These are phyloP conservation scores for Russula earlei DNA, from an alignment of 768 basidiomycete genomes.

Conservation along the genomic window DNA sequence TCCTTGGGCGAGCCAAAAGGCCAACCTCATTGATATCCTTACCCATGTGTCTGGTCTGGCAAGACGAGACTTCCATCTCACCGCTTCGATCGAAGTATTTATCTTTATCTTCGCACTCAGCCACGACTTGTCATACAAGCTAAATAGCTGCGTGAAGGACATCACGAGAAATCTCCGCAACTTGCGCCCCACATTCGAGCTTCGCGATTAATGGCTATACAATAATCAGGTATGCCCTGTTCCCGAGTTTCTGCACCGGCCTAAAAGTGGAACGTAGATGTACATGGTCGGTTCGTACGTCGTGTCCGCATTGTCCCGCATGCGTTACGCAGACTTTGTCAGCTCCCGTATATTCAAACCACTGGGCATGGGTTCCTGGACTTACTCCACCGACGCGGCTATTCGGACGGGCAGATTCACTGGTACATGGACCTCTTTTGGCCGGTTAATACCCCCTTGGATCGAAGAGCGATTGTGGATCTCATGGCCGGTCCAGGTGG, in stretches of 20 bases:
- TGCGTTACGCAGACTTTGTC: conserved; percentile 33
- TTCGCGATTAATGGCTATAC: conserved; percentile 33
- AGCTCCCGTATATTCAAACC: conserved; percentile 33
- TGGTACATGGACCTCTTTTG: conserved; percentile 27
- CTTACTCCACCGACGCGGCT: conserved; percentile 30
- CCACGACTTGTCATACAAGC: conserved; percentile 5
- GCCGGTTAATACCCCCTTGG: conserved; percentile 29
- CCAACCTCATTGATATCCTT: conserved; percentile 32
- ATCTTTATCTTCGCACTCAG: not conserved
- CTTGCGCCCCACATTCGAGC: conserved; percentile 29
- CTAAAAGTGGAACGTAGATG: conserved; percentile 27
- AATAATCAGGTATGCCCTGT: conserved; percentile 28
- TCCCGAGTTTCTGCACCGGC: not conserved
- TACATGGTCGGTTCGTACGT: conserved; percentile 30
- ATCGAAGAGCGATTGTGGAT: conserved; percentile 23
- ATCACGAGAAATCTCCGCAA: conserved; percentile 24
- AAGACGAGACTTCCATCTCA: conserved; percentile 21
- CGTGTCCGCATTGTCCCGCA: conserved; percentile 27
- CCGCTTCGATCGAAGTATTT: not conserved
- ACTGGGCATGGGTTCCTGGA: conserved; percentile 34
- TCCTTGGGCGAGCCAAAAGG: conserved; percentile 31
- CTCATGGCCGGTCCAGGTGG: conserved; percentile 34
- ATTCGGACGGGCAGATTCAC: conserved; percentile 26
- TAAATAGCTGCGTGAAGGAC: not conserved
- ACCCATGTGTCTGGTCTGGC: conserved; percentile 35